Evolutionary conservation across 2,329 filamentous ascomycete species (phyloP), one percentile per base, ranked within the genome.

Genomic region (Neofusicoccum kwambonambiense): DNA sequence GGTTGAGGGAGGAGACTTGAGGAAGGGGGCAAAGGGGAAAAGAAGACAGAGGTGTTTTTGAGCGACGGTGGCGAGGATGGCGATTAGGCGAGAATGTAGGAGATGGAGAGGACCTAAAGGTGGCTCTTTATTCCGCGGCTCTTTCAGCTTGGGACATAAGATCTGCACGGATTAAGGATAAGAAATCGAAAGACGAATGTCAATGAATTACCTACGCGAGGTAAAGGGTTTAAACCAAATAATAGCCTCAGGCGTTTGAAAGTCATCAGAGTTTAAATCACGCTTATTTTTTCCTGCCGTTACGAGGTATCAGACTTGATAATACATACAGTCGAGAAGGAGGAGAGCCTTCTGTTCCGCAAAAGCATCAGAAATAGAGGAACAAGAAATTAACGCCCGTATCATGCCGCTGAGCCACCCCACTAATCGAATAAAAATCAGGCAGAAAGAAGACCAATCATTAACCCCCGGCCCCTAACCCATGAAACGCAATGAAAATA

Each of bases 301-400:
- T 31, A 13, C 22, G 31, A 60, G 56, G 56, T 60, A 60, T 49
- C 56, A 49, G 35, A 47, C 31, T 45, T 37, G 56, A 37, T 47
- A 60, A 60, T 60, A 47, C 56, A 60, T 37, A 45, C 22, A 58
- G 41, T n/a, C n/a, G 52, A 57, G 19, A 13, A 31, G n/a, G 19
- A 42, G n/a, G 17, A 57, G 52, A 57, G 6, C 34, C 35, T 39
- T 39, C 17, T 42, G 27, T 31, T 31, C 27, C 27, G 27, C 27
- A 31, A 31, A 31, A 31, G 27, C 27, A 31, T 31, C 27, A 31
- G 27, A 31, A 31, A 31, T 31, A 31, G 7, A 54, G 22, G 15
- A 37, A 9, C 19, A 11, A 34, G 8, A 58, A 56, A 37, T 47
- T 31, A 60, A 60, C 56, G 42, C 56, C 56, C 31, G 17, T 60